Conservation (phyloP, 495 filamentous ascomycete species). For the Haplographium delicatum region DNA sequence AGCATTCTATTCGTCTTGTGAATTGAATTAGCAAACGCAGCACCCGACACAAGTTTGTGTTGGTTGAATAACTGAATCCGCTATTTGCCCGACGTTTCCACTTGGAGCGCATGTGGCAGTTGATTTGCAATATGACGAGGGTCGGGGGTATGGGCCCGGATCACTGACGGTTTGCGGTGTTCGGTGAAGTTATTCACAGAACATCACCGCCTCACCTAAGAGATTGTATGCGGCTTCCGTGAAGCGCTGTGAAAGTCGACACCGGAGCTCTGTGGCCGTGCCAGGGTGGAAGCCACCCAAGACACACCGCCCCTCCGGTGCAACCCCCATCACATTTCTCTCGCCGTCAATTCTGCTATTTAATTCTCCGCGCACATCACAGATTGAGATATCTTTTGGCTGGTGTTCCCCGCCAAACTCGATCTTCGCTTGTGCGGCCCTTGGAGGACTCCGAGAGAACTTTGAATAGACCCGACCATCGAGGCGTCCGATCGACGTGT, state of each 20-base stretch:
- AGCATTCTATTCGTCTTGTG: too few relatives aligned
- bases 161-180: not conserved
- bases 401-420: slow-evolving; percentile 8
- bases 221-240: slow-evolving; percentile 10
- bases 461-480: not conserved
- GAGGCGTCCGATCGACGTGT: slow-evolving; percentile 5
- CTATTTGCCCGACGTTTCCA: too few relatives aligned
- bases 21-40: too few relatives aligned
- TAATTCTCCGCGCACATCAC: slow-evolving; percentile 3
- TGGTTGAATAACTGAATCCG: too few relatives aligned
- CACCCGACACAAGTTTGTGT: too few relatives aligned
- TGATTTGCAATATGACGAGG: slow-evolving; percentile 18
- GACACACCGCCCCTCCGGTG: slow-evolving; percentile 19
- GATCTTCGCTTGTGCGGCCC: slow-evolving; percentile 13
- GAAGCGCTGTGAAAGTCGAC: slow-evolving; percentile 11
- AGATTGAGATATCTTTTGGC: slow-evolving; percentile 13
- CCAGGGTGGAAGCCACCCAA: not conserved
- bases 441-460: slow-evolving; percentile 3
- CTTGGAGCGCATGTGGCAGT: slow-evolving; percentile 16
- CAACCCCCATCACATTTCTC: slow-evolving; percentile 11
- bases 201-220: slow-evolving; percentile 6
- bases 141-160: slow-evolving; percentile 1
- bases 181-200: slow-evolving; percentile 21
- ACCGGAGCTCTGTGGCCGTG: not conserved
- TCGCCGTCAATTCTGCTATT: not conserved